Base-by-base conservation (phyloP, 2,329 filamentous ascomycete genomes). In the Trichoderma atrobrunneum region DNA sequence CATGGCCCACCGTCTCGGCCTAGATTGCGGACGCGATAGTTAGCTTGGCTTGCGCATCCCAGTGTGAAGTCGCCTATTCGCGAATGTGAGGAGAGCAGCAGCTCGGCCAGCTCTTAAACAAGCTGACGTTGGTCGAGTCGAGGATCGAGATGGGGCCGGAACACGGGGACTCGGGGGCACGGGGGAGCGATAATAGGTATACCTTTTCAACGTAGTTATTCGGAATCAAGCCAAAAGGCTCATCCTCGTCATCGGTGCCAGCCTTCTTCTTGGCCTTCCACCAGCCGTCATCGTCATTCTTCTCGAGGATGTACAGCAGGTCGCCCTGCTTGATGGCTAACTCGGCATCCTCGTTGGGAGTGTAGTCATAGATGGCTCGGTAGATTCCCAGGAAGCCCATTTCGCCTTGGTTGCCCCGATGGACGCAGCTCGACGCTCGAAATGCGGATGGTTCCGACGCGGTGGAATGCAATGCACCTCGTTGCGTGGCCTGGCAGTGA, bases 181-280 rank as follows among this genome's bases (percentile, higher is more conserved):
- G 10, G 48, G 48, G 11, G 5, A 12, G 21, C 30, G 34, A 59
- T 6, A 28, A 61, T 36, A 10, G 51, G 71, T 74, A 48, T 78
- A 97, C 94, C 91, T 97, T 90, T 85, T 98, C 92, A 71, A 99
- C 88, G 81, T 99, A 99, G 81, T 98, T 99, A 80, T 93, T 95
- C 16, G 96, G 96, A 73, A 99, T 91, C 79, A 98, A 84, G 73
- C 95, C 95, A 77, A 94, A 90, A 3, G 95, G 95, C 82, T 98
- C 95, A 57, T 97, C 95, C 56, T 97, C 94, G 57, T 97, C 94
- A 48, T 95, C 93, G 30, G 85, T 87, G 36, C 88, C 89, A 75
- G 94, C 94, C 84, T 91, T 93, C 87, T 97, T 97, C 86, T 97
- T 97, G 62, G 93, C 94, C 82, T 91, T 96, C 96, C 96, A 98